A percentile compares a stretch with the other conserved stretches of the same genome.
Evolutionary conservation across 2,329 filamentous ascomycete genomes (phyloP).

Genomic region (Anthostomella pinea): DNA sequence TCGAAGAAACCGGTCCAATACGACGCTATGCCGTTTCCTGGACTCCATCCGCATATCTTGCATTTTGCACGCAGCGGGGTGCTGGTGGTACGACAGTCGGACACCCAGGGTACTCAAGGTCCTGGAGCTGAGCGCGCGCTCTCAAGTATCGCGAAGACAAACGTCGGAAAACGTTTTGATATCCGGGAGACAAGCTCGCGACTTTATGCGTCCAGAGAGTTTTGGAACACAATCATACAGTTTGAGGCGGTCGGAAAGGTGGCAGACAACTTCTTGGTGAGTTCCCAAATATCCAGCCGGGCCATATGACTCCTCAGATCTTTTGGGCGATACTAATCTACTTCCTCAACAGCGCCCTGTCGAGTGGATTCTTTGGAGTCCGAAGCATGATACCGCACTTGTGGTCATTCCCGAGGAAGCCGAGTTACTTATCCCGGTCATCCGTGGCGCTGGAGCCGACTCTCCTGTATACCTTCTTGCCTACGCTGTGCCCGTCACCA

Average conservation of each 20-base stretch:
- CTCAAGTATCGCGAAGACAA: constrained; percentile 36
- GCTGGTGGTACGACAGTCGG: constrained; percentile 25
- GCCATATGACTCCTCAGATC: too few relatives aligned
- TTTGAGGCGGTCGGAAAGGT: constrained; percentile 9
- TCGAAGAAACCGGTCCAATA: constrained; percentile 45
- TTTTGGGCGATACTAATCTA: constrained; percentile 8
- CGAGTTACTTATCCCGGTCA: constrained; percentile 48
- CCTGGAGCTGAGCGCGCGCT: constrained; percentile 43
- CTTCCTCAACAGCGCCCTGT: constrained; percentile 42
- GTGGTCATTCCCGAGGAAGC: constrained; percentile 63
- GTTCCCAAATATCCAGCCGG: background rate
- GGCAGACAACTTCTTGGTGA: constrained; percentile 32
- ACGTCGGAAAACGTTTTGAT: constrained; percentile 32
- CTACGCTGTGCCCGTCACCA: constrained; percentile 61
- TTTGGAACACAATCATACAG: constrained; percentile 43
- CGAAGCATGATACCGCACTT: constrained; percentile 43
- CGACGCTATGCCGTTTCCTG: constrained; percentile 39
- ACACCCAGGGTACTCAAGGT: constrained; percentile 13
- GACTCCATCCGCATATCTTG: constrained; percentile 45
- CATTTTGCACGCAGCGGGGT: constrained; percentile 45
- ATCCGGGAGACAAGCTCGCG: constrained; percentile 22
- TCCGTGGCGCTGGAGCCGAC: constrained; percentile 26
- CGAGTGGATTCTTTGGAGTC: constrained; percentile 61
- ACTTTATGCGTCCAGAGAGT: constrained; percentile 46
- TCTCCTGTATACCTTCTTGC: constrained; percentile 45